phyloP scores from a whole-genome alignment of 139 green algal species.

The Closterium sp. region DNA sequence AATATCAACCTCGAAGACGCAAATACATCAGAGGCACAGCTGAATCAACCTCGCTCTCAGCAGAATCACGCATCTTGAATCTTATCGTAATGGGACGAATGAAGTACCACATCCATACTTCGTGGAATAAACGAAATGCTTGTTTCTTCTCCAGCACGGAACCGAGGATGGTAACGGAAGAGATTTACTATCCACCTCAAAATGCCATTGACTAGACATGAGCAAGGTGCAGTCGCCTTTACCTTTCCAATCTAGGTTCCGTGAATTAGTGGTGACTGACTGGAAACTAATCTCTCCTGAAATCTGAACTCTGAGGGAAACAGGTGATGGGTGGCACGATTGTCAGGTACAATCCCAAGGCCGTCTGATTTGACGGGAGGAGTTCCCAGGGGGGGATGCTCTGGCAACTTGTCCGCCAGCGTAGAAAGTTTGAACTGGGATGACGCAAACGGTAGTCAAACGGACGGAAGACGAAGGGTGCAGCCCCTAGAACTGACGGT shows the following conservation, averaged over 20 bases:
- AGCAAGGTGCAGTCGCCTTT: neutral
- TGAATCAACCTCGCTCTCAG: too few species aligned
- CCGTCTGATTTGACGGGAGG: too few species aligned
- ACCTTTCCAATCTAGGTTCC: neutral
- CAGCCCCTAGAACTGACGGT: neutral
- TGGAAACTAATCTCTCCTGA: neutral
- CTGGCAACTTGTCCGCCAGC: too few species aligned
- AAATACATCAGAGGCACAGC: too few species aligned
- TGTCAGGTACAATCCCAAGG: neutral
- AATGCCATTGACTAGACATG: neutral
- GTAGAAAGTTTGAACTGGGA: too few species aligned
- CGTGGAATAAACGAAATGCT: neutral
- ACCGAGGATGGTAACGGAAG: neutral
- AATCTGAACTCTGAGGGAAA: neutral
- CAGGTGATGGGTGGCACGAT: neutral
- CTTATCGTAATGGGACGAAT: neutral
- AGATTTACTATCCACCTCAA: neutral
- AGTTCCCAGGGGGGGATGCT: too few species aligned
- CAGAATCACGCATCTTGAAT: neutral
- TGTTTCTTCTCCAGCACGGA: neutral
- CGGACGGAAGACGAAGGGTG: neutral
- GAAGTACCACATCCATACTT: neutral
- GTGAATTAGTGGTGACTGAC: neutral
- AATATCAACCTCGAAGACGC: too few species aligned
- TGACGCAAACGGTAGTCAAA: too few species aligned